These are phyloP conservation scores for Neofusicoccum umdonicola DNA, from an alignment of 2,329 filamentous ascomycete species.

Conservation along the genomic window DNA sequence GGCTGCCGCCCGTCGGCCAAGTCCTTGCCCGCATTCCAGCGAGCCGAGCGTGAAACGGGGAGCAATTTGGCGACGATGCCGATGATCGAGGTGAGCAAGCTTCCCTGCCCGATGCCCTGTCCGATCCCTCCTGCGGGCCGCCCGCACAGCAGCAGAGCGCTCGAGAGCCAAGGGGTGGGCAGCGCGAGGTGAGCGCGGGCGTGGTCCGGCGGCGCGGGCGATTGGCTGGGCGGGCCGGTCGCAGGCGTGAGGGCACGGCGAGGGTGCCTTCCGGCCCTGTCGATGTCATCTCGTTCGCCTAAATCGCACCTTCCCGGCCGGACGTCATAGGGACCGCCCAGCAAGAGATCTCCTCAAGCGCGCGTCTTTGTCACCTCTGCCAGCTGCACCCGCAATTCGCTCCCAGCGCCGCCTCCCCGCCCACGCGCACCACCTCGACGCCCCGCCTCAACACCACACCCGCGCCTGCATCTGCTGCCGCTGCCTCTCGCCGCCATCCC, in stretches of 20 bases:
- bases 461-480: neutral
- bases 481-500: slow-evolving; percentile 2
- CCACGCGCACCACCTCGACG: slow-evolving; percentile 1
- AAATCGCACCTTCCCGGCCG: slow-evolving; percentile 9
- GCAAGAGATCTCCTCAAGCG: neutral
- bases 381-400: slow-evolving; percentile 10
- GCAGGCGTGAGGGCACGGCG: neutral
- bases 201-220: slow-evolving; percentile 3
- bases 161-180: neutral
- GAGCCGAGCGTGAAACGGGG: slow-evolving; percentile 3
- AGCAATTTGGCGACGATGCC: slow-evolving; percentile 13
- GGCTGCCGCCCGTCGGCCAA: neutral
- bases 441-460: neutral
- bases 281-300: slow-evolving; percentile 14
- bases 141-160: slow-evolving; percentile 3
- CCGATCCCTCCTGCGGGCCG: slow-evolving; percentile 1
- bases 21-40: neutral
- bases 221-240: slow-evolving; percentile 2
- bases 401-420: slow-evolving; percentile 6
- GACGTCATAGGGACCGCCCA: slow-evolving; percentile 9
- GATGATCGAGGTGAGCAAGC: slow-evolving; percentile 18
- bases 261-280: neutral
- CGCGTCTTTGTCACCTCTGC: slow-evolving; percentile 13
- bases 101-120: slow-evolving; percentile 5
- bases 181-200: slow-evolving; percentile 1